Evolutionary conservation across 176 grass and related monocot genomes (phyloP), one percentile per base, ranked within the genome.

Genomic region (Raddia guianensis): DNA sequence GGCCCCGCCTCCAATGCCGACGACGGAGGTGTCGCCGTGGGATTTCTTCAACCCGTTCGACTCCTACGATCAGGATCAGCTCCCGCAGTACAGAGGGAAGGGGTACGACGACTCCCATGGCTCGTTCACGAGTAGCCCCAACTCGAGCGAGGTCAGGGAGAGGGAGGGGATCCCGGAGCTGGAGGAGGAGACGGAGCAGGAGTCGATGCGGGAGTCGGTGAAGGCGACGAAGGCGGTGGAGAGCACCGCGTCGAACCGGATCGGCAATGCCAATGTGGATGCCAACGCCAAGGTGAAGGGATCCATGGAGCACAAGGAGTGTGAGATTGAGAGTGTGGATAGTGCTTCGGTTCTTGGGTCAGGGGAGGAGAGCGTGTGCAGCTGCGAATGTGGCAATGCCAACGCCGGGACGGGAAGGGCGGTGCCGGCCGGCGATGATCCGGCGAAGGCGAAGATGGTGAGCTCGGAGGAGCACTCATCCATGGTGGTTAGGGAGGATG

Each of bases 81-180:
- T 87, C 32, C 87, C 82, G 2, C 48, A 75, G 69, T 66, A 90
- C 15, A 66, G 69, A 6, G 60, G 77, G 19, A 72, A 79, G 74
- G 51, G 62, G 14, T 68, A 74, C 32, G 45, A 59, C 32, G 45
- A 59, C 42, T 49, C 82, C 46, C 57, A 75, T 15, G 74, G 63
- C 10, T 97, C 91, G 1, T 74, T 66, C 74, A 86, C 87, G 37
- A 97, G 91, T 37, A 97, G 91, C 72, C 87, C 91, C 13, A 97
- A 94, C 72, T 94, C 91, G 3, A 94, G 91, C 51, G 94, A 97
- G 82, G 85, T 97, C 43, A 90, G 94, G 73, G 91, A 93, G 63
- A 90, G 89, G 70, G 94, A 97, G 77, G 94, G 91, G 20, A 97
- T 97, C 49, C 94, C 94, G 50, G 91, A 97, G 70, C 78, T 97